Evolutionary conservation across 73 alveolate species (phyloP).

Genomic region (Diophrys sp.): DNA sequence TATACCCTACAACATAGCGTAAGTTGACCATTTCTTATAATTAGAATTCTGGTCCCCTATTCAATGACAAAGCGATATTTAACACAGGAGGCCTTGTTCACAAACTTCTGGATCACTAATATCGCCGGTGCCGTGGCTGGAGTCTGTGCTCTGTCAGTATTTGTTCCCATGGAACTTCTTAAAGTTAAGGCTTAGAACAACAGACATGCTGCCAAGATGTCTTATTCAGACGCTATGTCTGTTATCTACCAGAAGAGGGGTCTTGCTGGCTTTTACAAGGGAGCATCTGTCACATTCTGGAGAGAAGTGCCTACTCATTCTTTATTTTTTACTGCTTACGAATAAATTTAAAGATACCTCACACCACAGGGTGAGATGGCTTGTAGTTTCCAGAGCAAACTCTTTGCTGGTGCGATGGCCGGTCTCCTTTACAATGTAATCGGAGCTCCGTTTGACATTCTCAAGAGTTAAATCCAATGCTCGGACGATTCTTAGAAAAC

Average conservation of each 20-base stretch:
- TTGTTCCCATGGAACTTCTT: constrained; percentile 41
- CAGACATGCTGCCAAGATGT: neutral
- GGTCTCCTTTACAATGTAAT: constrained; percentile 33
- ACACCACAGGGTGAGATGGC: neutral
- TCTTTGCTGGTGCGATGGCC: constrained; percentile 46
- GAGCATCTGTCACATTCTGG: constrained; percentile 43
- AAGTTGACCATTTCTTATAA: neutral
- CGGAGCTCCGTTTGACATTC: constrained; percentile 31
- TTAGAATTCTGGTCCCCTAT: neutral
- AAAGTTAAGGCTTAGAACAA: constrained; percentile 23
- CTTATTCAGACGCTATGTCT: constrained; percentile 11
- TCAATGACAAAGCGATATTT: neutral
- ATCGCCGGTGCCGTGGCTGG: neutral
- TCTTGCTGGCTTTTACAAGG: constrained; percentile 23
- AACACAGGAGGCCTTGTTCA: neutral
- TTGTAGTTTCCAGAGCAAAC: neutral
- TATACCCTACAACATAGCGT: neutral
- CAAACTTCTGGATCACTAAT: neutral
- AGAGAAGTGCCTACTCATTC: constrained; percentile 55
- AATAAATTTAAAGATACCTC: neutral
- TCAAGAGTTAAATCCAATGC: constrained; percentile 31
- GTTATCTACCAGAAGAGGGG: constrained; percentile 17
- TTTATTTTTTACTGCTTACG: constrained; percentile 29
- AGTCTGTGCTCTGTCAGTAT: neutral
- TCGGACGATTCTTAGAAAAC: constrained; percentile 9